Percentiles rank a stretch among this genome's conserved stretches.
Conservation (phyloP, 352 stramenopile species). For the Globisporangium takayamanum region DNA sequence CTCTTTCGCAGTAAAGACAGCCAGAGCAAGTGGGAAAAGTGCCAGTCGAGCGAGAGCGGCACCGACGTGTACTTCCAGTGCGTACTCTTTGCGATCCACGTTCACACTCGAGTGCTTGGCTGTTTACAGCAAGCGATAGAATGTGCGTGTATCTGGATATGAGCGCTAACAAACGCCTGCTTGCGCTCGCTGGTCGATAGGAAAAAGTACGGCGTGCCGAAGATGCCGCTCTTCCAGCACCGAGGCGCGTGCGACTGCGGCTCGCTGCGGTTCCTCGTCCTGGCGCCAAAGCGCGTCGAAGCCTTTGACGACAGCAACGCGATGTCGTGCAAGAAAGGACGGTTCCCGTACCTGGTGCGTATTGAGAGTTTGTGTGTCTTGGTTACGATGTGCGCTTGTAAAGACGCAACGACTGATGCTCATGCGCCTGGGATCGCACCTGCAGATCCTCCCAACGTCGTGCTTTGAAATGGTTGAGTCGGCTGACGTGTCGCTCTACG, state of each 20-base stretch:
- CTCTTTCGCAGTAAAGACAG: constrained; percentile 48
- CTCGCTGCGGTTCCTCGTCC: constrained; percentile 58
- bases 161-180: neutral
- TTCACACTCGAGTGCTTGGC: neutral
- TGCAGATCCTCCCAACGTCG: constrained; percentile 60
- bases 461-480: constrained; percentile 79
- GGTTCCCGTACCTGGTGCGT: constrained; percentile 66
- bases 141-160: too few relatives aligned
- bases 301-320: constrained; percentile 81
- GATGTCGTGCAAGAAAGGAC: constrained; percentile 75
- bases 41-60: constrained; percentile 29
- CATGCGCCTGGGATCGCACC: neutral
- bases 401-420: neutral
- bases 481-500: constrained; percentile 57
- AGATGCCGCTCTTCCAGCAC: constrained; percentile 71
- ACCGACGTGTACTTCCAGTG: constrained; percentile 78
- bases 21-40: constrained; percentile 52
- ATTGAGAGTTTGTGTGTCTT: neutral
- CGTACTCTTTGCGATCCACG: constrained; percentile 5
- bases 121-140: neutral
- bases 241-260: constrained; percentile 66
- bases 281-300: constrained; percentile 69
- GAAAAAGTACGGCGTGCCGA: constrained; percentile 70
- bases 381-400: neutral
- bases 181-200: constrained; percentile 16